These are phyloP conservation scores for Starmerella apicola DNA, from an alignment of 805 yeast genomes.

Conservation along the genomic window DNA sequence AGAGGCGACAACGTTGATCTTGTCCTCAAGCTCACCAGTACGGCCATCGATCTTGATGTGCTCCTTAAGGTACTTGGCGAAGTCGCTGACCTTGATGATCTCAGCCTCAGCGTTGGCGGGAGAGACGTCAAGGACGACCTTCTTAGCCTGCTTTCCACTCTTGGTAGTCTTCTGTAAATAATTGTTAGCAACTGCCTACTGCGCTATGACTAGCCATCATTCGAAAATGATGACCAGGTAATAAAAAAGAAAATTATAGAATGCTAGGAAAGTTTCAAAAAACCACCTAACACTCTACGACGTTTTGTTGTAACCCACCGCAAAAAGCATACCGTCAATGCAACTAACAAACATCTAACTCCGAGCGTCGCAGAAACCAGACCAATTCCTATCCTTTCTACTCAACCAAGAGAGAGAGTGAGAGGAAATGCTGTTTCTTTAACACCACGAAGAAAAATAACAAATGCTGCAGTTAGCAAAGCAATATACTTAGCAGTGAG, in stretches of 20 bases:
- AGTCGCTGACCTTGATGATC: constrained; percentile 95
- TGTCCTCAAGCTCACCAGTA: constrained; percentile 94
- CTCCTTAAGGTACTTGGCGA: constrained; percentile 96
- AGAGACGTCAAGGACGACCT: constrained; percentile 89
- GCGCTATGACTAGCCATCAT: no score
- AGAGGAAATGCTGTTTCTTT: no score
- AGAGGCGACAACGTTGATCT: constrained; percentile 66
- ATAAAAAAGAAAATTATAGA: no score
- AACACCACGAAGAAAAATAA: no score
- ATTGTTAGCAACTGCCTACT: constrained; percentile 56
- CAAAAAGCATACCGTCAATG: constrained; percentile 11
- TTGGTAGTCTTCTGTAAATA: constrained; percentile 30
- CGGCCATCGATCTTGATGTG: constrained; percentile 98
- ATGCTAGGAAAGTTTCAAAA: constrained; percentile 6
- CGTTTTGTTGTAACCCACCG: constrained; percentile 21
- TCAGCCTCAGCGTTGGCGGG: constrained; percentile 96
- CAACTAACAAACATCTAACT: no score
- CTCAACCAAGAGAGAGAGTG: no score
- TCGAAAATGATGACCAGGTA: no score
- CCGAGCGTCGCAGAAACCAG: no score
- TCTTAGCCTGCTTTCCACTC: constrained; percentile 67
- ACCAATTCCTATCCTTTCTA: no score
- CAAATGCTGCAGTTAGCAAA: no score
- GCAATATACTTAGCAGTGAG: constrained; percentile 18
- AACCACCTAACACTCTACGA: constrained; percentile 6